phyloP scores from a whole-genome alignment of 73 alveolate species.

The Effrenium voratum region DNA sequence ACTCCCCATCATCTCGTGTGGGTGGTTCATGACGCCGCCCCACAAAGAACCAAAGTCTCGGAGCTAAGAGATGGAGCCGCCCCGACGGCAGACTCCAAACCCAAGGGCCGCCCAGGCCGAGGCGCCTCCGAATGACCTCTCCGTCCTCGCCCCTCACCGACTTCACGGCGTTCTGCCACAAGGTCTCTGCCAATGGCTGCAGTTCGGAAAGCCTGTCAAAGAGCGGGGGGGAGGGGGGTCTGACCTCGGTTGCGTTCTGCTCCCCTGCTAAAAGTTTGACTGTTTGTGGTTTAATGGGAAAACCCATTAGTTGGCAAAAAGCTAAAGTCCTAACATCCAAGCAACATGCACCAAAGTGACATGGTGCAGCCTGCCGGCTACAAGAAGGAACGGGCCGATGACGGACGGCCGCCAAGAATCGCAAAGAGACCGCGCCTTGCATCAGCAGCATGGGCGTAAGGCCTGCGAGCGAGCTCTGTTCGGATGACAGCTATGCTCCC shows the following conservation, averaged over 20 bases:
- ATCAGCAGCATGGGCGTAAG: no score
- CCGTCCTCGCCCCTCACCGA: constrained; percentile 66
- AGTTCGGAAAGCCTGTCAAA: constrained; percentile 38
- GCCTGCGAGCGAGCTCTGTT: no score
- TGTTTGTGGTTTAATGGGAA: not conserved
- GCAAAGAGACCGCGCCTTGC: no score
- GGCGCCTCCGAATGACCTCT: constrained; percentile 34
- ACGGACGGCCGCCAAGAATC: no score
- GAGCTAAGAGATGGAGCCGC: no score
- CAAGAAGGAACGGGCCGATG: no score
- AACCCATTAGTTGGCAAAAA: not conserved
- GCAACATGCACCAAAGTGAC: no score
- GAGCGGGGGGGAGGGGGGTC: not conserved
- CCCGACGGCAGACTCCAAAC: no score
- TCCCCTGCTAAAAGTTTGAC: not conserved
- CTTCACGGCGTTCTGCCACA: constrained; percentile 86
- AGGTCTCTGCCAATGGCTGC: constrained; percentile 28
- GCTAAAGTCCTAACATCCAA: not conserved
- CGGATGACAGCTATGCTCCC: no score
- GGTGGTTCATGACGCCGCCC: not conserved
- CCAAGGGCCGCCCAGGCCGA: no score
- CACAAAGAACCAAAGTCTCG: not conserved
- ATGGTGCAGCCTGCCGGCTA: no score
- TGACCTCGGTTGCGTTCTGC: not conserved
- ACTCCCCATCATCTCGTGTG: no score